Base-by-base conservation (phyloP, 1,284 basidiomycete species). In the Testicularia cyperi region DNA sequence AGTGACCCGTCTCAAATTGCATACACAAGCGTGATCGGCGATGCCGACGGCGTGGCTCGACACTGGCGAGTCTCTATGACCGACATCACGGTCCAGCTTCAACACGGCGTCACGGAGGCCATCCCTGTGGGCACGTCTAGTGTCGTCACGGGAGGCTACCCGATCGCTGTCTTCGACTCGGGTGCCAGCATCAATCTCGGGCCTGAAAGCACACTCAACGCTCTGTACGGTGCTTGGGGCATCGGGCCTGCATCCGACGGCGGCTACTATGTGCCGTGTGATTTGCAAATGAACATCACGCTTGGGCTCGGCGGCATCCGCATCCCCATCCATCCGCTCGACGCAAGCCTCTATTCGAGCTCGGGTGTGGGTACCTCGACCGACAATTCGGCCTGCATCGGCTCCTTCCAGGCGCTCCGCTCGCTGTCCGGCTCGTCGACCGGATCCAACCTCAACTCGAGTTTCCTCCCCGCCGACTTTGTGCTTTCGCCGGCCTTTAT, bases 301-400 rank as follows among this genome's bases (percentile, higher is more conserved):
- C 29, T 72, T 27, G 44, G 20, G 13, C 40, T 72, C 10, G 63
- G 63, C 24, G 56, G 57, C 35, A 49, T 45, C 23, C 15, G 31
- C 15, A 47, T 71, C 18, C 64, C 68, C 18, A 66, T 71, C 18
- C 70, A 72, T 28, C 70, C 70, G 10, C 60, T 72, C 35, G 70
- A 72, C 38, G 53, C 64, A 37, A 61, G 44, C 28, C 46, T 72
- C 0, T 30, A 45, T 16, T 29, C 30, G 2, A 42, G 43, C n/a
- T 45, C 53, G 6, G 52, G 48, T 31, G 57, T 46, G 22, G 46
- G 56, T 7, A 38, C 47, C 18, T 49, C 54, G 7, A 23, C 34
- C 25, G 43, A 45, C 9, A 32, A 37, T 20, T 41, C 52, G 35
- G 39, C 44, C 39, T 72, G 70, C 38, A 44, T 72, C 13, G 70